Percentiles rank a stretch among this genome's conserved stretches.
Evolutionary conservation across 148 eudicot species (phyloP).

Genomic region (Diospyros lotus): DNA sequence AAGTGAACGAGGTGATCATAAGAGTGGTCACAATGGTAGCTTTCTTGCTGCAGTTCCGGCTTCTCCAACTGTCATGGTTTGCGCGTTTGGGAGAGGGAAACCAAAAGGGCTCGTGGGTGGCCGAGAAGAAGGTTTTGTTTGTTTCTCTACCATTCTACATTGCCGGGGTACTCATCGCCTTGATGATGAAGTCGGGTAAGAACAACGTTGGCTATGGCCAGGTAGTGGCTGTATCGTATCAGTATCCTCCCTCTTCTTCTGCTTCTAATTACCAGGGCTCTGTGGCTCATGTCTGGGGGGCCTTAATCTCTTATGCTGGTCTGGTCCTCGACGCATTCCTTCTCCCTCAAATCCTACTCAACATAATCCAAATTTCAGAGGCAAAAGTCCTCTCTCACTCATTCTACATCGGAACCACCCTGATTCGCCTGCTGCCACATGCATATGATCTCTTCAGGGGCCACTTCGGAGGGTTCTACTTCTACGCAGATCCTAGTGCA

Average conservation of each 20-base stretch:
- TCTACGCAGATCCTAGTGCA: constrained; percentile 31
- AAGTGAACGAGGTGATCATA: constrained; percentile 14
- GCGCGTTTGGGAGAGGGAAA: background rate
- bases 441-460: constrained; percentile 38
- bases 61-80: constrained; percentile 16
- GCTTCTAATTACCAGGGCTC: background rate
- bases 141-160: constrained; percentile 2
- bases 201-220: background rate
- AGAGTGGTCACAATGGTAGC: constrained; percentile 14
- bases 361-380: constrained; percentile 14
- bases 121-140: constrained; percentile 14
- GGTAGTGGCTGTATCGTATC: background rate
- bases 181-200: constrained; percentile 16
- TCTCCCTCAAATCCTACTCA: constrained; percentile 31
- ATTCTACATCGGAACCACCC: constrained; percentile 34
- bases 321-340: constrained; percentile 29
- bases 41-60: constrained; percentile 22
- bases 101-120: background rate
- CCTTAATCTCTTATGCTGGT: constrained; percentile 25
- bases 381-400: constrained; percentile 26
- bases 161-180: background rate
- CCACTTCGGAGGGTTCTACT: constrained; percentile 7
- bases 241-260: background rate
- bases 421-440: constrained; percentile 31
- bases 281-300: constrained; percentile 16